A percentile compares a stretch with the other conserved stretches of the same genome.
phyloP scores from a whole-genome alignment of 163 green algal genomes.

The Scenedesmus sp. region DNA sequence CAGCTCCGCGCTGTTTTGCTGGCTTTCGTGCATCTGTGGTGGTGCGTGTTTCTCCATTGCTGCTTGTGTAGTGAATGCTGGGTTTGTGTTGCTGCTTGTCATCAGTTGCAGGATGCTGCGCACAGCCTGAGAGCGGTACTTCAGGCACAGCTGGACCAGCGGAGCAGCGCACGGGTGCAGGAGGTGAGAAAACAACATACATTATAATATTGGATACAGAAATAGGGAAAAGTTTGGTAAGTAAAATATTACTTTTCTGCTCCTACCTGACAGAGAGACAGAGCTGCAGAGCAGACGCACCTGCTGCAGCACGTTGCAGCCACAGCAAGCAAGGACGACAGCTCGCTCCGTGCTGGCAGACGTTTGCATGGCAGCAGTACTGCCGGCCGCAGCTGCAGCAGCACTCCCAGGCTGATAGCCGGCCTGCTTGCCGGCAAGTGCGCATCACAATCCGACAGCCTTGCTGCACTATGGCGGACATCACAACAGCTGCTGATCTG shows the following conservation, averaged over 20 bases:
- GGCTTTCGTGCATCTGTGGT: not conserved
- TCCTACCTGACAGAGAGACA: not conserved
- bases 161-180: slow-evolving; percentile 2
- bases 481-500: not conserved
- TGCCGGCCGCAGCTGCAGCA: not conserved
- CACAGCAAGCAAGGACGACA: not conserved
- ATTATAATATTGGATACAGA: too few species aligned
- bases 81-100: not conserved
- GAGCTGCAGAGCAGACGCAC: not conserved
- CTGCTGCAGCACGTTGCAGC: not conserved
- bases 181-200: slow-evolving; percentile 22
- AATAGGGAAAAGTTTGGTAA: too few species aligned
- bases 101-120: not conserved
- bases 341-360: not conserved
- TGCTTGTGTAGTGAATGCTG: not conserved
- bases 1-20: not conserved
- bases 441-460: too few species aligned
- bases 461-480: not conserved
- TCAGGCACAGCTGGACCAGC: slow-evolving; percentile 37
- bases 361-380: too few species aligned
- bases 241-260: too few species aligned
- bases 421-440: not conserved
- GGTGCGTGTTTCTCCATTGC: not conserved
- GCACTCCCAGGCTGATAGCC: not conserved
- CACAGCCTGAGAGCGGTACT: not conserved